Percentiles rank a stretch among this genome's conserved stretches.
Conservation (phyloP, 2,329 filamentous ascomycete species). For the Beauveria medogensis region DNA sequence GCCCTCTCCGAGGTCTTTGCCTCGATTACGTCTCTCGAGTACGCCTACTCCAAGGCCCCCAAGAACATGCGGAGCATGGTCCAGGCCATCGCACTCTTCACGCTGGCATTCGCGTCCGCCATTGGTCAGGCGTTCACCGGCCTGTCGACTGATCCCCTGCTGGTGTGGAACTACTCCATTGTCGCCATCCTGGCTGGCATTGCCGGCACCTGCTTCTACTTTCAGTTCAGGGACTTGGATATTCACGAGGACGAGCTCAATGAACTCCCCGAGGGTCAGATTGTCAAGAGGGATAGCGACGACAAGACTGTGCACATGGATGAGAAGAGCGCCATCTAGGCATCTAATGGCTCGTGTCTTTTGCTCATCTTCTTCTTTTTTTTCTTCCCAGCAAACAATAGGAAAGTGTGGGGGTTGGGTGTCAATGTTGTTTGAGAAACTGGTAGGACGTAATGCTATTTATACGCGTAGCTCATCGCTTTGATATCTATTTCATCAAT, state of each 20-base stretch:
- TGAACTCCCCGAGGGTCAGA: conserved; percentile 32
- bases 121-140: conserved; percentile 50
- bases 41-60: conserved; percentile 69
- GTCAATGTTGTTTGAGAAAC: no score
- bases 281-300: neutral
- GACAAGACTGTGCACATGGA: conserved; percentile 3
- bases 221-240: conserved; percentile 55
- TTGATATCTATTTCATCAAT: no score
- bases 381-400: no score
- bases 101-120: conserved; percentile 58
- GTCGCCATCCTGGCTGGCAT: conserved; percentile 58
- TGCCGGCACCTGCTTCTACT: conserved; percentile 61
- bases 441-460: no score
- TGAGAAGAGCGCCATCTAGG: conserved; percentile 1
- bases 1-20: conserved; percentile 42
- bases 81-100: conserved; percentile 59
- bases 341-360: no score
- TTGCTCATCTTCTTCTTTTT: neutral
- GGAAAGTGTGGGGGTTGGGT: no score
- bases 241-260: conserved; percentile 60
- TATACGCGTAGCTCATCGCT: no score
- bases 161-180: conserved; percentile 66
- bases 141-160: conserved; percentile 48
- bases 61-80: conserved; percentile 70
- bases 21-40: conserved; percentile 56